Evolutionary conservation across 495 filamentous ascomycete genomes (phyloP).

Genomic region (Filosporella fistucella): DNA sequence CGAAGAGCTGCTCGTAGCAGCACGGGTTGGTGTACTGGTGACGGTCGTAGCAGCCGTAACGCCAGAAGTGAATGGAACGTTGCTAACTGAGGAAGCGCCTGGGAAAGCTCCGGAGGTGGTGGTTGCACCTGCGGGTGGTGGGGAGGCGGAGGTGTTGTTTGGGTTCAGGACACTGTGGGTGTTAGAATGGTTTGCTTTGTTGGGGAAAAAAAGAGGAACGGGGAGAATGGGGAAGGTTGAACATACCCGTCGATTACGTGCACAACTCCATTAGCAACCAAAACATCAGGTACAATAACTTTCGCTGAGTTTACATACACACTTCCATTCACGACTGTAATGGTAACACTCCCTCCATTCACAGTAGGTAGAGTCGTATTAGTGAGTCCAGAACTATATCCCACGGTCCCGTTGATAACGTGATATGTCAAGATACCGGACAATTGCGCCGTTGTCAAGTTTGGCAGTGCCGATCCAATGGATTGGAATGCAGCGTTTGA

Average conservation of each 20-base stretch:
- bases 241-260: constrained; percentile 51
- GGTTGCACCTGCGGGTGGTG: constrained; percentile 37
- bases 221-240: constrained; percentile 17
- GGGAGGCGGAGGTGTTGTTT: constrained; percentile 39
- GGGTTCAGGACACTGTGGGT: constrained; percentile 57
- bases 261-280: constrained; percentile 62
- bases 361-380: constrained; percentile 38
- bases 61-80: constrained; percentile 42
- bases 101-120: constrained; percentile 44
- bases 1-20: constrained; percentile 27
- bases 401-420: constrained; percentile 49
- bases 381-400: constrained; percentile 40
- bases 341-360: constrained; percentile 41
- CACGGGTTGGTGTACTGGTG: constrained; percentile 9
- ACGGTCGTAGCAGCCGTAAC: constrained; percentile 30
- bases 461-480: constrained; percentile 44
- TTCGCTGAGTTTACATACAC: constrained; percentile 43
- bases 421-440: constrained; percentile 51
- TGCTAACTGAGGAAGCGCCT: constrained; percentile 38
- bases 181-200: not conserved
- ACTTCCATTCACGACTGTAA: constrained; percentile 39
- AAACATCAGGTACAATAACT: constrained; percentile 50
- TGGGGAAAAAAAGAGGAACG: not conserved
- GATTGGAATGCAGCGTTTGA: constrained; percentile 56
- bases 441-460: constrained; percentile 39